Base-by-base conservation (phyloP, 108 stramenopile genomes). In the Cyclotella baltica region DNA sequence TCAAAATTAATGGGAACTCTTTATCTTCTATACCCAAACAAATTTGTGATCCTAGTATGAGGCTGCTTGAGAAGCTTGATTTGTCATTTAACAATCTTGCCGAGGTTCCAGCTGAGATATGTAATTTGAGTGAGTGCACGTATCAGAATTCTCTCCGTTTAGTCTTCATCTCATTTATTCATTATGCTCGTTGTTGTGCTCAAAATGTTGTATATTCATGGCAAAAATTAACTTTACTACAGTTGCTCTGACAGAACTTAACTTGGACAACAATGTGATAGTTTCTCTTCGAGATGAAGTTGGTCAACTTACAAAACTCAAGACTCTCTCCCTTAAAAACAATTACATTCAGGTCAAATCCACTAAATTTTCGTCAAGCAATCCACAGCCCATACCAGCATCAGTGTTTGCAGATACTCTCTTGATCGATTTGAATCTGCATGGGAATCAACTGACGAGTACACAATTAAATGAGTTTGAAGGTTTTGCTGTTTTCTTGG, bases 371-470 rank as follows among this genome's bases (percentile, higher is more conserved):
- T 78, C 75, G 4, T 69, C 71, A 36, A 86, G 40, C 37, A 85
- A 90, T 85, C 93, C 93, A 52, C 94, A 96, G 69, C 89, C 92
- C 4, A 62, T 96, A n/a, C 92, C 94, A 15, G 64, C 77, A 57
- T 71, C 85, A 23, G 50, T 96, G 15, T 93, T 93, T 72, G 61
- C 51, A 23, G 66, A 91, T 62, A 93, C 94, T 11, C 78, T 84
- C 5, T 18, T 96, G 58, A 96, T 92, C 62, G 94, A 96, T 79
- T 71, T 96, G 80, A 96, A 90, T 73, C 68, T 96, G 10, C 88
- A 90, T 75, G 92, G 92, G 31, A 96, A 96, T 86, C 67, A 72
- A 23, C 77, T 96, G 88, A 87, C 91, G 0, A 84, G 71, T 59
- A 92, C 89, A 18, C 83, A 90, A 66, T 73, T 96, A 33, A 96